These are phyloP conservation scores for Obelidium mucronatum DNA, from an alignment of 192 early-diverging fungal genomes.

Conservation along the genomic window DNA sequence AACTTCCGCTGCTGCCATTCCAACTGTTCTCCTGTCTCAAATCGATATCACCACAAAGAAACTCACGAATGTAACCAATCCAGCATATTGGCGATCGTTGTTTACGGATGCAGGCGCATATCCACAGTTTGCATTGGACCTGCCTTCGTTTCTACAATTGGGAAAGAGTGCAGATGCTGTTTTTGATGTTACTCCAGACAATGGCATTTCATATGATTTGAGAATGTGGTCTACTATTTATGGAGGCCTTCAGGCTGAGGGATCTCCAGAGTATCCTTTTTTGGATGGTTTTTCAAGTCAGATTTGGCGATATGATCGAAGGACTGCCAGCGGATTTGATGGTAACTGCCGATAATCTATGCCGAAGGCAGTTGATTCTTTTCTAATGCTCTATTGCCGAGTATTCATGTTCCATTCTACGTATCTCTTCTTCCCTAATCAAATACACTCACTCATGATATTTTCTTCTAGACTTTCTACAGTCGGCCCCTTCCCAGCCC, in stretches of 20 bases:
- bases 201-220: background rate
- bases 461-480: constrained; percentile 10
- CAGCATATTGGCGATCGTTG: constrained; percentile 1
- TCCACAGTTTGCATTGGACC: constrained; percentile 1
- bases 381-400: no score
- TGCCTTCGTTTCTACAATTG: background rate
- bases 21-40: background rate
- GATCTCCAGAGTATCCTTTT: constrained; percentile 11
- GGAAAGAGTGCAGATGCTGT: background rate
- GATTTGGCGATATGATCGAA: constrained; percentile 17
- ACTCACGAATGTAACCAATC: background rate
- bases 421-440: background rate
- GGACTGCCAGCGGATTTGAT: background rate
- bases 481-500: constrained; percentile 12
- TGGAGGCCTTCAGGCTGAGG: background rate
- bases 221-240: background rate
- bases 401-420: no score
- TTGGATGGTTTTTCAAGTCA: constrained; percentile 1
- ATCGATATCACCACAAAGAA: background rate
- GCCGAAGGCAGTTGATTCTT: no score
- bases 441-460: background rate
- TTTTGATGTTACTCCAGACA: constrained; percentile 6
- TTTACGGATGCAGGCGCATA: constrained; percentile 9
- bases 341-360: no score
- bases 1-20: constrained; percentile 9